phyloP scores from a whole-genome alignment of 495 filamentous ascomycete species.

The Margaritispora aquatica region DNA sequence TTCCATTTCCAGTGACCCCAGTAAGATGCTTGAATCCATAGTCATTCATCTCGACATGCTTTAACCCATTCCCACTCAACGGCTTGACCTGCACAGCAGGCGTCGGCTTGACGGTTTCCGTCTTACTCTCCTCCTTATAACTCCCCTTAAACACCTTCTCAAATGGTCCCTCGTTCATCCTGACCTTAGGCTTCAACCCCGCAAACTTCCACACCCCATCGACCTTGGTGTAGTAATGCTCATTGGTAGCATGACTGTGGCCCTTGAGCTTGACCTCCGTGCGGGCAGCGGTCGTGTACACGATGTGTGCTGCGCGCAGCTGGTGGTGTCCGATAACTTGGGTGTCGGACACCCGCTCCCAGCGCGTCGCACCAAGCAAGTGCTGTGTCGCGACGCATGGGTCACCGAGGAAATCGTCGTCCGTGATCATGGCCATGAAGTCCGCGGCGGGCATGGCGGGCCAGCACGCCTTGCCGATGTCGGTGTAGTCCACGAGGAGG shows the following conservation, averaged over 20 bases:
- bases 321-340: slow-evolving; percentile 71
- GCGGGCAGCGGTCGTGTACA: slow-evolving; percentile 48
- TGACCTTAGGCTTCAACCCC: slow-evolving; percentile 62
- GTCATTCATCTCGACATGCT: not conserved
- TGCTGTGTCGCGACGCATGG: slow-evolving; percentile 58
- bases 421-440: slow-evolving; percentile 63
- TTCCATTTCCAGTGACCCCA: not conserved
- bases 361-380: slow-evolving; percentile 65
- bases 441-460: slow-evolving; percentile 66
- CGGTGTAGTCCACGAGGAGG: slow-evolving; percentile 66
- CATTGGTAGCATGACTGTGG: slow-evolving; percentile 65
- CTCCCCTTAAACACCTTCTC: slow-evolving; percentile 43
- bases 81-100: not conserved
- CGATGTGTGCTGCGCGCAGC: slow-evolving; percentile 67
- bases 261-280: slow-evolving; percentile 51
- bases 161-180: slow-evolving; percentile 70
- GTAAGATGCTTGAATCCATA: not conserved
- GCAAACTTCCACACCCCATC: slow-evolving; percentile 80
- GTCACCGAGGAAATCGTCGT: slow-evolving; percentile 62
- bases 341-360: slow-evolving; percentile 62
- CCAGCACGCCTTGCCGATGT: slow-evolving; percentile 66
- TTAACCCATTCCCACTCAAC: not conserved
- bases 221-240: slow-evolving; percentile 68
- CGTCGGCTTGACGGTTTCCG: no score
- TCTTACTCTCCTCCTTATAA: slow-evolving; percentile 70